Conservation (phyloP, 352 stramenopile species). For the Halophytophthora polymorphica region DNA sequence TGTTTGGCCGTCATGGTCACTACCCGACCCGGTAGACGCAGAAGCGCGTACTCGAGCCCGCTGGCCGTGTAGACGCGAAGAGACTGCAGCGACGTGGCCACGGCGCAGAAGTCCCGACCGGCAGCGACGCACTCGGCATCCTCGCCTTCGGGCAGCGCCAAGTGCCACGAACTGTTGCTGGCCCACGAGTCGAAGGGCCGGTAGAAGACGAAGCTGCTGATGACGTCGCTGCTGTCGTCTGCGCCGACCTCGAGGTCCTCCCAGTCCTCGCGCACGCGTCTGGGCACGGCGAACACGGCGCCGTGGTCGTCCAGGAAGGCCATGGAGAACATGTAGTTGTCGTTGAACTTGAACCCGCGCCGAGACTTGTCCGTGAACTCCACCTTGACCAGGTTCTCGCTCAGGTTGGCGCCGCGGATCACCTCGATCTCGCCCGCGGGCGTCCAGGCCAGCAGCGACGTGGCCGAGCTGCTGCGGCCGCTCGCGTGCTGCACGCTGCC, state of each 20-base stretch:
- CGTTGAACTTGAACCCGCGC: conserved; percentile 82
- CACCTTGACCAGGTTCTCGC: conserved; percentile 77
- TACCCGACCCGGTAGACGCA: conserved; percentile 61
- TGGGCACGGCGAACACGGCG: conserved; percentile 70
- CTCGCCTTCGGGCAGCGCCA: conserved; percentile 60
- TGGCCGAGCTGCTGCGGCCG: conserved; percentile 22
- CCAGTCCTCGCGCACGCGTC: conserved; percentile 59
- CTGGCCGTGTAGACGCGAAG: conserved; percentile 74
- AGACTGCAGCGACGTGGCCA: conserved; percentile 67
- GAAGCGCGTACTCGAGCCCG: conserved; percentile 55
- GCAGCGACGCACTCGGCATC: conserved; percentile 69
- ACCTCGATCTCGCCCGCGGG: conserved; percentile 77
- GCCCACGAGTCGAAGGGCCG: conserved; percentile 83
- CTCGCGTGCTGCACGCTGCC: conserved; percentile 44
- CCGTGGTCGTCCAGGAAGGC: conserved; percentile 65
- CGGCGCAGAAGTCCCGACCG: conserved; percentile 64
- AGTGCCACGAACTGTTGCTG: conserved; percentile 77
- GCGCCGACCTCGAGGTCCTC: conserved; percentile 35
- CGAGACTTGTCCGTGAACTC: conserved; percentile 79
- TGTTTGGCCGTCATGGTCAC: conserved; percentile 69
- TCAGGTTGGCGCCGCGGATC: conserved; percentile 60
- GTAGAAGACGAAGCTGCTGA: conserved; percentile 78
- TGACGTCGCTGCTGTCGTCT: conserved; percentile 41
- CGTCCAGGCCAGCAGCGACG: conserved; percentile 69
- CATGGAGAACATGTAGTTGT: conserved; percentile 84